phyloP scores from a whole-genome alignment of 345 rosid genomes.

The Gossypium ekmanianum region DNA sequence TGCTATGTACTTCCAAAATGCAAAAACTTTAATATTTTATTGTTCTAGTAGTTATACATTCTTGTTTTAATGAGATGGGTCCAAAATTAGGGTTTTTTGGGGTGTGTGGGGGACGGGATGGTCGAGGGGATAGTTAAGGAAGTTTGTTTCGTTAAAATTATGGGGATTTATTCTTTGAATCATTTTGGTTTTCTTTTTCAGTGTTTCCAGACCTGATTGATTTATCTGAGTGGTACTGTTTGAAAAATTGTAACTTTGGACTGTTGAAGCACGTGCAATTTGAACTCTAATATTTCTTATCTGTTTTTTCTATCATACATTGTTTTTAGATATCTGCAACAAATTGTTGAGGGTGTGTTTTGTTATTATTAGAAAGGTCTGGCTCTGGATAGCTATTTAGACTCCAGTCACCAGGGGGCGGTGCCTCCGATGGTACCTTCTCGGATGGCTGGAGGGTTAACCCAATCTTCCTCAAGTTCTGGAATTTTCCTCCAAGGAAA shows the following conservation, averaged over 20 bases:
- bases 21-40: slow-evolving; percentile 8
- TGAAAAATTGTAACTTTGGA: too few relatives aligned
- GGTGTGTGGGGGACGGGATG: too few relatives aligned
- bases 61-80: neutral
- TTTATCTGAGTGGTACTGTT: too few relatives aligned
- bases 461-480: slow-evolving; percentile 90
- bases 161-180: neutral
- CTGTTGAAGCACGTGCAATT: too few relatives aligned
- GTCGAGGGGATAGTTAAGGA: neutral
- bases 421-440: slow-evolving; percentile 70
- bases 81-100: slow-evolving; percentile 23
- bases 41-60: neutral
- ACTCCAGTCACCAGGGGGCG: slow-evolving; percentile 50
- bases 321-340: slow-evolving; percentile 41
- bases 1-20: neutral
- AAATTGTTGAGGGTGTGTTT: slow-evolving; percentile 36
- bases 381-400: slow-evolving; percentile 75
- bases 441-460: slow-evolving; percentile 70
- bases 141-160: neutral
- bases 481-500: slow-evolving; percentile 95
- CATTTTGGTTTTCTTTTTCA: too few relatives aligned
- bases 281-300: slow-evolving; percentile 16
- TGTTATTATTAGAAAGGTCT: slow-evolving; percentile 37
- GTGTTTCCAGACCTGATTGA: too few relatives aligned
- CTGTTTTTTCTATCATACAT: slow-evolving; percentile 26